phyloP scores from a whole-genome alignment of 306 rosid genomes.

The Begonia loranthoides region DNA sequence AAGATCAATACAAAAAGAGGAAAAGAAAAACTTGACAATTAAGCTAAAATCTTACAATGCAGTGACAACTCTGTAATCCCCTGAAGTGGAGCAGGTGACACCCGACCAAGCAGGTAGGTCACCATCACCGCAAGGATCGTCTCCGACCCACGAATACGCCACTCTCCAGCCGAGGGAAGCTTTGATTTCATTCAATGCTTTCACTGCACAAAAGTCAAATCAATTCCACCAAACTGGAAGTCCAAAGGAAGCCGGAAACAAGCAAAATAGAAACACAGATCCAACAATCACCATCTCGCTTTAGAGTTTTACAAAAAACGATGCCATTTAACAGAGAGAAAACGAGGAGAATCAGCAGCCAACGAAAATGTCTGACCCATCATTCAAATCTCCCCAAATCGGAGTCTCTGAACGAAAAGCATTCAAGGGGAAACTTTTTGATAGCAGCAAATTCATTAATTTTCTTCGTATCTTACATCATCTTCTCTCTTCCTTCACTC shows the following conservation, averaged over 20 bases:
- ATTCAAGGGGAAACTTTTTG: no score
- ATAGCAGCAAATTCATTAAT: no score
- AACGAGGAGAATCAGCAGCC: neutral
- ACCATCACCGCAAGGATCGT: slow-evolving; percentile 92
- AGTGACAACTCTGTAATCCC: slow-evolving; percentile 86
- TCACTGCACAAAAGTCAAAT: slow-evolving; percentile 31
- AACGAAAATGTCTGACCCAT: neutral
- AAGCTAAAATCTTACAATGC: slow-evolving; percentile 43
- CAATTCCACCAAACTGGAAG: neutral
- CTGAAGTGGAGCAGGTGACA: slow-evolving; percentile 83
- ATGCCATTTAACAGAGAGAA: neutral
- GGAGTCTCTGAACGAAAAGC: no score
- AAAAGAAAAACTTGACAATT: neutral
- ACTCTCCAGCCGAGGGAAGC: slow-evolving; percentile 95
- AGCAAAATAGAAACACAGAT: neutral
- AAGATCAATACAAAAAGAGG: neutral
- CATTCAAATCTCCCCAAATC: slow-evolving; percentile 3
- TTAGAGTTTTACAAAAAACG: neutral
- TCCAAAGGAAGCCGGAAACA: neutral
- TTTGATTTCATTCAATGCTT: slow-evolving; percentile 88
- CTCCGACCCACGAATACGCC: slow-evolving; percentile 94
- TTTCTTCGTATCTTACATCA: no score
- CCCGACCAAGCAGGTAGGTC: slow-evolving; percentile 95
- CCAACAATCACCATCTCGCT: neutral
- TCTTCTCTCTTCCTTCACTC: no score